Conservation (phyloP, 2,329 filamentous ascomycete genomes). For the Trichoderma lentiforme region DNA sequence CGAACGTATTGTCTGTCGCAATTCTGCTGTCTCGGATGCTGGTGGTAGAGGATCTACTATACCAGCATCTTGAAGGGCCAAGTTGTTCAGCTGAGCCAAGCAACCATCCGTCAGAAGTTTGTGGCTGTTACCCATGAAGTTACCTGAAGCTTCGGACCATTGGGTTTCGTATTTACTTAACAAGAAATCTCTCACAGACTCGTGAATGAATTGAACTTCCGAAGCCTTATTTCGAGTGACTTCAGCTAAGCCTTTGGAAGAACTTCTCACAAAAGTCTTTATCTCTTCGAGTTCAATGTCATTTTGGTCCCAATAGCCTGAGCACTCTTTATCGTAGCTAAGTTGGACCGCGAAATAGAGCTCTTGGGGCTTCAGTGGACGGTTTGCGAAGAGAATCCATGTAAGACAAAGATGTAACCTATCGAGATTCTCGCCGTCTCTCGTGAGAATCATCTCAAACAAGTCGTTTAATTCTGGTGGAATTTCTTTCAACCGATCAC, state of each 20-base stretch:
- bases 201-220: slow-evolving; percentile 47
- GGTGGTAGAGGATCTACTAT: neutral
- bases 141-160: neutral
- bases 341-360: slow-evolving; percentile 36
- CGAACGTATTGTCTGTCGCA: neutral
- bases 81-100: neutral
- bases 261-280: slow-evolving; percentile 31
- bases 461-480: slow-evolving; percentile 43
- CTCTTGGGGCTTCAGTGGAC: slow-evolving; percentile 42
- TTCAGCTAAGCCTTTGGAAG: slow-evolving; percentile 46
- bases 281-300: slow-evolving; percentile 22
- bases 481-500: slow-evolving; percentile 30
- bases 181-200: slow-evolving; percentile 48
- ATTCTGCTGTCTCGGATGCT: neutral
- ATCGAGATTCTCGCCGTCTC: slow-evolving; percentile 42
- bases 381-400: slow-evolving; percentile 50
- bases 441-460: slow-evolving; percentile 50
- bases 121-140: neutral
- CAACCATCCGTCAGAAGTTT: neutral
- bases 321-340: neutral
- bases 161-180: slow-evolving; percentile 31
- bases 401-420: slow-evolving; percentile 43
- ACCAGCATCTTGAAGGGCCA: neutral
- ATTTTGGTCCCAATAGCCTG: neutral
- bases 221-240: slow-evolving; percentile 25